Conservation (phyloP, 495 filamentous ascomycete species). For the Trichodelitschia bisporula region DNA sequence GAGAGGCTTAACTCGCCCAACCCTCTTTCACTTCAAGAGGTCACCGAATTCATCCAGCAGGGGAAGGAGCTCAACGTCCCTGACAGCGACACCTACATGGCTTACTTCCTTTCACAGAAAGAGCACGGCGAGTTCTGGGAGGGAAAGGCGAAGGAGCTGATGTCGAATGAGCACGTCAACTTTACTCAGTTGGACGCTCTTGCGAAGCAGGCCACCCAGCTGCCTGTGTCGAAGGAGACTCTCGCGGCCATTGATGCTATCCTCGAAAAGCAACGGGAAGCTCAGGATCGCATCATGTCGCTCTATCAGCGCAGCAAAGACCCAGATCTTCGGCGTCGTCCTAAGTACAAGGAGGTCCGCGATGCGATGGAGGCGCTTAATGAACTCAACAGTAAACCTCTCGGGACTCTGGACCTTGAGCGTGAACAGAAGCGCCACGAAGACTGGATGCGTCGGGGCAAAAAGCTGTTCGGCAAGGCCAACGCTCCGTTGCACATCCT, state of each 20-base stretch:
- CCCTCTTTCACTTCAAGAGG: slow-evolving; percentile 37
- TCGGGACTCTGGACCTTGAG: slow-evolving; percentile 77
- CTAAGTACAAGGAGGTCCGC: slow-evolving; percentile 72
- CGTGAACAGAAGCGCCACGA: slow-evolving; percentile 89
- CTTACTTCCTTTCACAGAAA: slow-evolving; percentile 49
- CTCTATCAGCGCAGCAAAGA: slow-evolving; percentile 56
- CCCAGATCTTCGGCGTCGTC: slow-evolving; percentile 49
- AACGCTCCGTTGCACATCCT: slow-evolving; percentile 93
- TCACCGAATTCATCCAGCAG: slow-evolving; percentile 49
- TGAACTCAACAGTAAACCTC: slow-evolving; percentile 75
- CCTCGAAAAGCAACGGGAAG: slow-evolving; percentile 86
- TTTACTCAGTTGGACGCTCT: slow-evolving; percentile 88
- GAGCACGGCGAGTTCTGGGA: slow-evolving; percentile 71
- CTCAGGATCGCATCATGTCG: slow-evolving; percentile 61
- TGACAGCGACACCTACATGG: slow-evolving; percentile 50
- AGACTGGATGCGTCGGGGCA: slow-evolving; percentile 97
- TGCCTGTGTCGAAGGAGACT: slow-evolving; percentile 66
- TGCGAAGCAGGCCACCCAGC: slow-evolving; percentile 42
- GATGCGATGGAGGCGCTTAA: slow-evolving; percentile 70
- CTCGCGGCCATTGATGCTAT: slow-evolving; percentile 71
- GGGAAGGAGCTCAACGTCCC: slow-evolving; percentile 53
- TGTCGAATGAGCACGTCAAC: slow-evolving; percentile 68
- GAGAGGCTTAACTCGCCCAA: slow-evolving; percentile 3
- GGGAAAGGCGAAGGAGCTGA: slow-evolving; percentile 76
- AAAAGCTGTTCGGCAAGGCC: slow-evolving; percentile 95